Evolutionary conservation across 1,284 basidiomycete genomes (phyloP), one percentile per base, ranked within the genome.

Genomic region (Moesziomyces globuligerus): DNA sequence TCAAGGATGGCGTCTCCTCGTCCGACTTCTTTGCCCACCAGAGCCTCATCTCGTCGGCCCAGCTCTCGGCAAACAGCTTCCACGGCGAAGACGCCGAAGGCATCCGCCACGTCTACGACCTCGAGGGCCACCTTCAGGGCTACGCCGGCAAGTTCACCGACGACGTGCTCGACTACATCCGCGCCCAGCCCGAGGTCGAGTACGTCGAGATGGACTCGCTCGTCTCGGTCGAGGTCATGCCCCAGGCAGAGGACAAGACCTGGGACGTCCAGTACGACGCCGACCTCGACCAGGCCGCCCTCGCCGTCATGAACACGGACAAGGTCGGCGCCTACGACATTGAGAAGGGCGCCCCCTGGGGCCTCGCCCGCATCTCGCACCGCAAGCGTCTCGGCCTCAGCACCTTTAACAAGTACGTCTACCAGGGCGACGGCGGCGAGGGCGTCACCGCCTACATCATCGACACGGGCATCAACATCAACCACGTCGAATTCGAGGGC

Each of bases 281-380:
- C 21, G 87, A 86, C 73, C 90, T 91, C 15, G 87, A 88, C 71
- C 88, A 90, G 15, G 48, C 67, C 15, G 42, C 48, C 21, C 85
- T 42, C 79, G 74, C 56, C 69, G 81, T 53, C 72, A 76, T 48
- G 78, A 83, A 59, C 57, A 70, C 61, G 39, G 60, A 40, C 64
- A 48, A 66, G 37, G 38, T 61, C 41, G 72, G 76, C 50, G 65
- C 43, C 47, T 75, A 71, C 66, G 72, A 67, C 45, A 68, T 78
- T 11, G 92, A 97, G 87, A 89, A 85, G 58, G 84, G 86, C 28
- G 92, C 95, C 21, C 94, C 95, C 54, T 98, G 96, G 96, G 93
- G 96, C 83, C 90, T 99, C 38, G 94, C 95, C 44, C 91, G 96
- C 59, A 89, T 98, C 81, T 94, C 92, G 72, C 96, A 99, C 85